Evolutionary conservation across 306 rosid genomes (phyloP).

Genomic region (Luffa aegyptiaca): DNA sequence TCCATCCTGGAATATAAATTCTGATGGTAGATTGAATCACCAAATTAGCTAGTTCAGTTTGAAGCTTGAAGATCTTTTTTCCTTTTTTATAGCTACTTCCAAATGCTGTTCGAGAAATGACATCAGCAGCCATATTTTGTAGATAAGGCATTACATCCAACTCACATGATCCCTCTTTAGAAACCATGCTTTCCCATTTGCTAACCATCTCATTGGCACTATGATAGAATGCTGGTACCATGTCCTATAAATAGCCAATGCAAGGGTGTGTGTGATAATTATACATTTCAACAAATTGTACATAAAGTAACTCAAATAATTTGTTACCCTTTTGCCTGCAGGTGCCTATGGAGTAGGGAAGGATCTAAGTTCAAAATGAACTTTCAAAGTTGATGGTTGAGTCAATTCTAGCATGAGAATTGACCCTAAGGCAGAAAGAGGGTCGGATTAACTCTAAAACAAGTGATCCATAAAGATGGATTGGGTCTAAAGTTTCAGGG

Average conservation of each 20-base stretch:
- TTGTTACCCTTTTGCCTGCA: too few relatives aligned
- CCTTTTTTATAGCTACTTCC: constrained; percentile 25
- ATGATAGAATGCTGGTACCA: constrained; percentile 12
- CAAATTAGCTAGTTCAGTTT: constrained; percentile 5
- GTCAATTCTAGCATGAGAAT: too few relatives aligned
- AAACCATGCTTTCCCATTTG: not conserved
- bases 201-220: constrained; percentile 11
- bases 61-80: constrained; percentile 18
- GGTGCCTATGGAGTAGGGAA: too few relatives aligned
- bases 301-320: not conserved
- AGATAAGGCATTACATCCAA: not conserved
- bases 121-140: not conserved
- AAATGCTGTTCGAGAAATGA: constrained; percentile 28
- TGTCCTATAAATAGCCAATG: not conserved
- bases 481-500: too few relatives aligned
- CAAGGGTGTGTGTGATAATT: not conserved
- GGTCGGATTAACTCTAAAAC: too few relatives aligned
- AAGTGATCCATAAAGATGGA: too few relatives aligned
- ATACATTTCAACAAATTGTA: not conserved
- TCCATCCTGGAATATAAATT: constrained; percentile 28
- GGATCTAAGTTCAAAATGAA: too few relatives aligned
- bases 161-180: not conserved
- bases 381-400: too few relatives aligned
- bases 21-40: not conserved
- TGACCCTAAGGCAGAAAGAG: too few relatives aligned